These are phyloP conservation scores for Colletotrichum filicis DNA, from an alignment of 2,329 filamentous ascomycete species.

Conservation along the genomic window DNA sequence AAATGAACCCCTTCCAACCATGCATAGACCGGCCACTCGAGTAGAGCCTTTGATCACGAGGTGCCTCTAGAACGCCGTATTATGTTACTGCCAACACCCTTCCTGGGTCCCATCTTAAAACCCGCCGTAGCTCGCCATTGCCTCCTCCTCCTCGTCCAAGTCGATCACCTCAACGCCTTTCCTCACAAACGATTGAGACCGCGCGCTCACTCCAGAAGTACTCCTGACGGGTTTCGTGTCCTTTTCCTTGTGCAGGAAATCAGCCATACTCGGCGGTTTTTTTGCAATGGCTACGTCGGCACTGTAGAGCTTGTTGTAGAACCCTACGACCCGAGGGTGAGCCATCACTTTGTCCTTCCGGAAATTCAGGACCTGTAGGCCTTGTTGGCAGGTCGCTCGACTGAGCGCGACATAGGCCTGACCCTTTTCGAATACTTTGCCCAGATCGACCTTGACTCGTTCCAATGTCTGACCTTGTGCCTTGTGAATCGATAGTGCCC, in stretches of 20 bases:
- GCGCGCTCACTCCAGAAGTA: conserved; percentile 27
- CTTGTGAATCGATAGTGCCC: conserved; percentile 98
- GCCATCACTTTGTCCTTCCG: conserved; percentile 94
- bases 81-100: conserved; percentile 1
- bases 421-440: conserved; percentile 94
- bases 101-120: conserved; percentile 37
- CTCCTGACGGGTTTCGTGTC: conserved; percentile 42
- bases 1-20: conserved; percentile 9
- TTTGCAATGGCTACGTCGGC: conserved; percentile 66
- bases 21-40: neutral
- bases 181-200: conserved; percentile 28
- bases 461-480: conserved; percentile 95
- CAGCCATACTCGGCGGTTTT: conserved; percentile 48
- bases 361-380: conserved; percentile 89
- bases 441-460: conserved; percentile 92
- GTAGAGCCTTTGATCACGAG: neutral
- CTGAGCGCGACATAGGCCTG: conserved; percentile 97
- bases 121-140: conserved; percentile 57
- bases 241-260: conserved; percentile 48
- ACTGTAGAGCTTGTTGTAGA: conserved; percentile 85
- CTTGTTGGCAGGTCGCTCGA: conserved; percentile 87
- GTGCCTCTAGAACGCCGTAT: conserved; percentile 9
- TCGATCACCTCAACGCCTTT: conserved; percentile 42
- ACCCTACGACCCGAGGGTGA: conserved; percentile 84
- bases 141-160: conserved; percentile 62